Conservation (phyloP, 2,329 filamentous ascomycete species). For the Exophiala sideris region DNA sequence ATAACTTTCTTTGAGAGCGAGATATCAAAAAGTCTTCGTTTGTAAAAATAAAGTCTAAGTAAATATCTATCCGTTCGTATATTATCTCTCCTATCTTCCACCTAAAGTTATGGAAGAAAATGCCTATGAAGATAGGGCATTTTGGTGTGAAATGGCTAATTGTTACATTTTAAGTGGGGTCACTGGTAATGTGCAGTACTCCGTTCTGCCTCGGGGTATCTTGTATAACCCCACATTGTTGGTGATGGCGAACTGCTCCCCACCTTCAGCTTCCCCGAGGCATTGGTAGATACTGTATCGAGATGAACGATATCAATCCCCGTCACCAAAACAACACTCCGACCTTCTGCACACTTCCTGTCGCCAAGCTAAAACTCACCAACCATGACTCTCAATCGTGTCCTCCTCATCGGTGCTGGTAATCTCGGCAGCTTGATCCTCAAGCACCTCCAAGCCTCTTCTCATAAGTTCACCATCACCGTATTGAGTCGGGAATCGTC, state of each 20-base stretch:
- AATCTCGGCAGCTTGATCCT: slow-evolving; percentile 21
- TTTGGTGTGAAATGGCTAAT: too few relatives aligned
- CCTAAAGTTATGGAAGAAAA: too few relatives aligned
- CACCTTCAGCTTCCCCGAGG: neutral
- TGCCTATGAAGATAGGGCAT: too few relatives aligned
- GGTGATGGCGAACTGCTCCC: neutral
- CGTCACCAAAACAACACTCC: too few relatives aligned
- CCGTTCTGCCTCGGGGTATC: neutral
- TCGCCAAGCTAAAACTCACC: neutral
- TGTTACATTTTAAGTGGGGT: too few relatives aligned
- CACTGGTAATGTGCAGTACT: too few relatives aligned
- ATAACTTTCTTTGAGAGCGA: too few relatives aligned
- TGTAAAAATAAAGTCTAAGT: too few relatives aligned
- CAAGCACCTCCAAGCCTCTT: slow-evolving; percentile 16
- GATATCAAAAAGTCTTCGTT: too few relatives aligned
- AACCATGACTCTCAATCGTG: slow-evolving; percentile 12
- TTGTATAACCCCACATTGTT: neutral
- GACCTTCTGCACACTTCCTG: neutral
- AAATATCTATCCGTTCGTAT: too few relatives aligned
- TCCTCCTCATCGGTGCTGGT: slow-evolving; percentile 22
- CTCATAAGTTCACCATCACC: slow-evolving; percentile 12
- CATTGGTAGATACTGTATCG: neutral
- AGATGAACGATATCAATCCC: neutral
- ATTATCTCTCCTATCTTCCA: too few relatives aligned
- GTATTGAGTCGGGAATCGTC: slow-evolving; percentile 20